phyloP scores from a whole-genome alignment of 208 protist species.

The Wallacemonas rigidus region DNA sequence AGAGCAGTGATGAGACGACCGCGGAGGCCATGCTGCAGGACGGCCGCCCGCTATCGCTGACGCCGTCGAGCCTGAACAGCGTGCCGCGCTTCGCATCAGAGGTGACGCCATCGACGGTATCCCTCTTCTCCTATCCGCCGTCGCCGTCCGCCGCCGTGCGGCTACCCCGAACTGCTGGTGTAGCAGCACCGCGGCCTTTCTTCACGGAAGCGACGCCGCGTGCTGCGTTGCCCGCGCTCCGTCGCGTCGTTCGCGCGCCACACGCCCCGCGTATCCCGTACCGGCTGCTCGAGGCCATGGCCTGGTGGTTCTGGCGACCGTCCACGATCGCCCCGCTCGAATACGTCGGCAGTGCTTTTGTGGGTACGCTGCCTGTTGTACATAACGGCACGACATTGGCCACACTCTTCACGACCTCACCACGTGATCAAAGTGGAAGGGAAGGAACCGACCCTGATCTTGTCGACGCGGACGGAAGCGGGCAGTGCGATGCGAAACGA shows the following conservation, averaged over 20 bases:
- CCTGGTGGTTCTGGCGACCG: slow-evolving; percentile 13
- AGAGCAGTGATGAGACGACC: too few relatives aligned
- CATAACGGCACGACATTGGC: background rate
- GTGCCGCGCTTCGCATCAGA: background rate
- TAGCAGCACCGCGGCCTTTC: background rate
- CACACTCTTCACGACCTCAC: slow-evolving; percentile 17
- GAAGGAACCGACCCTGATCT: background rate
- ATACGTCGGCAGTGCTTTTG: slow-evolving; percentile 10
- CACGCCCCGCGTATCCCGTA: slow-evolving; percentile 11
- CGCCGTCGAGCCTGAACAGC: background rate
- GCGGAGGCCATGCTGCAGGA: background rate
- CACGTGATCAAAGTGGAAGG: background rate
- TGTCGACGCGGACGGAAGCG: background rate
- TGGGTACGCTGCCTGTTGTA: background rate
- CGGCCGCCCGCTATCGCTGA: background rate
- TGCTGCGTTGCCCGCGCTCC: background rate
- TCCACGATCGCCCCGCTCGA: background rate
- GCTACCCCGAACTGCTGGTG: too few relatives aligned
- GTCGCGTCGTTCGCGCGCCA: slow-evolving; percentile 5
- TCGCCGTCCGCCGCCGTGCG: background rate
- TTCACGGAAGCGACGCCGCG: slow-evolving; percentile 18
- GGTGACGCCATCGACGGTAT: background rate
- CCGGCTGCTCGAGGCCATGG: background rate
- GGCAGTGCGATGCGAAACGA: background rate
- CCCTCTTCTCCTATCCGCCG: too few relatives aligned